phyloP scores from a whole-genome alignment of 192 early-diverging fungal species.

The Coemansia sp. region DNA sequence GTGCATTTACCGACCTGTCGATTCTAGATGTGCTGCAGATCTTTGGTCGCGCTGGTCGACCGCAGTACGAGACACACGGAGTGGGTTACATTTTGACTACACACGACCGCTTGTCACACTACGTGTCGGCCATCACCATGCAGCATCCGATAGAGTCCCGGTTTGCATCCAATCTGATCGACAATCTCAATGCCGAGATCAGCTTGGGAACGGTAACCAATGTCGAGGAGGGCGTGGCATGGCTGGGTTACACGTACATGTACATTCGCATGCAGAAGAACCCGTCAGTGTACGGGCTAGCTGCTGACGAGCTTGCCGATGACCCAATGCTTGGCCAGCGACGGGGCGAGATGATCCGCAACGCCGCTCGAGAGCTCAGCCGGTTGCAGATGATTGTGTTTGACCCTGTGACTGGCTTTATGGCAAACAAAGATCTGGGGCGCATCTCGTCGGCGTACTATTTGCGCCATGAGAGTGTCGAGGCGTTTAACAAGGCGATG shows the following conservation, averaged over 20 bases:
- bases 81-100: conserved; percentile 94
- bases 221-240: conserved; percentile 90
- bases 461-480: conserved; percentile 83
- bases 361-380: conserved; percentile 71
- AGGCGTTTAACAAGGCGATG: conserved; percentile 83
- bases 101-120: conserved; percentile 90
- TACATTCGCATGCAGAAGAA: conserved; percentile 96
- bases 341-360: conserved; percentile 76
- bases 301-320: conserved; percentile 69
- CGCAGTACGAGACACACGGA: conserved; percentile 88
- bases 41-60: conserved; percentile 96
- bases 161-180: conserved; percentile 81
- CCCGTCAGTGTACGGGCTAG: conserved; percentile 90
- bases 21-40: conserved; percentile 99
- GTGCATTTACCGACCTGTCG: conserved; percentile 90
- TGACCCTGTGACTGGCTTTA: conserved; percentile 75
- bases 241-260: conserved; percentile 98
- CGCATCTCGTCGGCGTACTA: conserved; percentile 93
- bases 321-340: conserved; percentile 79
- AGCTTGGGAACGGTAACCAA: conserved; percentile 93
- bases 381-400: conserved; percentile 94
- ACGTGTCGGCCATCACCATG: conserved; percentile 91
- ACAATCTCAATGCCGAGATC: conserved; percentile 98
- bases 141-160: conserved; percentile 96
- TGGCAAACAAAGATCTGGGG: conserved; percentile 89